phyloP scores from a whole-genome alignment of 257 asterid genomes.

The Solanum sejunctum region DNA sequence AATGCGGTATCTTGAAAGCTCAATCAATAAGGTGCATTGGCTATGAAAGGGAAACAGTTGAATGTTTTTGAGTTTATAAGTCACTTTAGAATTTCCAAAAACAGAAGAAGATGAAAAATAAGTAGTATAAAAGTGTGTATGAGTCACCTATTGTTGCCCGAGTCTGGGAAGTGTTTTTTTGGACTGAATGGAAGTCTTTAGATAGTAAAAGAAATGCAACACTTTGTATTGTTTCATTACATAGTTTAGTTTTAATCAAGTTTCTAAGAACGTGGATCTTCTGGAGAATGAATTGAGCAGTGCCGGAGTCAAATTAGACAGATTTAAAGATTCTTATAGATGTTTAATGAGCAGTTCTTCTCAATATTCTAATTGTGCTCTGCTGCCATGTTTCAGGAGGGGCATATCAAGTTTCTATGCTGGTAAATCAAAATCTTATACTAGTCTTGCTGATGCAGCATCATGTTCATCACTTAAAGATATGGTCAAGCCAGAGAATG shows the following conservation, averaged over 20 bases:
- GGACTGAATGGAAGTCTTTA: neutral
- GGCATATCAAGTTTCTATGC: conserved; percentile 25
- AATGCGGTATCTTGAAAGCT: neutral
- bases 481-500: conserved; percentile 52
- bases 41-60: neutral
- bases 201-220: neutral
- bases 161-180: neutral
- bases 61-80: neutral
- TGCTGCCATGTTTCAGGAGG: conserved; percentile 20
- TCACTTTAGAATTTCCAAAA: neutral
- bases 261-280: neutral
- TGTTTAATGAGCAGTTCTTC: neutral
- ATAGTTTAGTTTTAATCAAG: neutral
- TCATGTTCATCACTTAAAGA: conserved; percentile 41
- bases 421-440: conserved; percentile 38
- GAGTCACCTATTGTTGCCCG: neutral
- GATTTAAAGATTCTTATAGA: neutral
- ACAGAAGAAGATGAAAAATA: neutral
- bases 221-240: neutral
- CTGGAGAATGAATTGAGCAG: neutral
- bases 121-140: neutral
- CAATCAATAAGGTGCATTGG: neutral
- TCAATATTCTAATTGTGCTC: neutral
- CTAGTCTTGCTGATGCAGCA: conserved; percentile 57
- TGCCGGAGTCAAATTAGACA: neutral